Evolutionary conservation across 202 grass and related monocot species (phyloP).

Genomic region (Cymbopogon flexuosus): DNA sequence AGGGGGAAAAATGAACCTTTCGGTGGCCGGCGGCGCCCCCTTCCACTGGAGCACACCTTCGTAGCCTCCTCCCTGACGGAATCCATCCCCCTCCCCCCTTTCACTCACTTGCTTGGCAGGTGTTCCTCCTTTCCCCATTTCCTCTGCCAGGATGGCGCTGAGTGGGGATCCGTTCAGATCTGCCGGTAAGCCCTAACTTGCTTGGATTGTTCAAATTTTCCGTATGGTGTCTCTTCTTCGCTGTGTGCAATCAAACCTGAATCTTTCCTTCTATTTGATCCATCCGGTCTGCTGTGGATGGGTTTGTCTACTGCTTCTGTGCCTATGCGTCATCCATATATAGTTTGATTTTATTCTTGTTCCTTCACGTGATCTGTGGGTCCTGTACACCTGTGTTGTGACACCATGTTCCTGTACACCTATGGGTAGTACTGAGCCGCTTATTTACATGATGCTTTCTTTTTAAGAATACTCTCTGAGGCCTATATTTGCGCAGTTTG

Average conservation of each 20-base stretch:
- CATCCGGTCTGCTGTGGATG: not conserved
- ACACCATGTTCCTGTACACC: not conserved
- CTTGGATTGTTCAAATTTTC: not conserved
- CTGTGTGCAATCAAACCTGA: not conserved
- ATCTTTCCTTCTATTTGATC: not conserved
- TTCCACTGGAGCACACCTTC: not conserved
- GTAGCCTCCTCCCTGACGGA: not conserved
- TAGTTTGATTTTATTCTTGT: constrained; percentile 5
- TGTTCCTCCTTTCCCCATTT: not conserved
- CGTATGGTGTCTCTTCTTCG: not conserved
- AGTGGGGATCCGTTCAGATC: constrained; percentile 11
- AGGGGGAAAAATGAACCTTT: not conserved
- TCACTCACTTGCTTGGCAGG: not conserved
- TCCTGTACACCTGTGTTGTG: constrained; percentile 15
- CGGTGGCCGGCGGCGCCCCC: not conserved
- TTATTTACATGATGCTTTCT: constrained; percentile 9
- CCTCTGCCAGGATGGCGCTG: constrained; percentile 15
- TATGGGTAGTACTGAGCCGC: not conserved
- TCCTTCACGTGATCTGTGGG: not conserved
- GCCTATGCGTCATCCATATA: not conserved
- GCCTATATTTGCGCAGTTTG: not conserved
- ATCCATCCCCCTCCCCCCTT: not conserved
- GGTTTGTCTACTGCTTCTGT: not conserved
- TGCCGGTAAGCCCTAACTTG: constrained; percentile 12
- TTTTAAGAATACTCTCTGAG: not conserved